Conservation (phyloP, 257 asterid genomes). For the Ocimum tenuiflorum region DNA sequence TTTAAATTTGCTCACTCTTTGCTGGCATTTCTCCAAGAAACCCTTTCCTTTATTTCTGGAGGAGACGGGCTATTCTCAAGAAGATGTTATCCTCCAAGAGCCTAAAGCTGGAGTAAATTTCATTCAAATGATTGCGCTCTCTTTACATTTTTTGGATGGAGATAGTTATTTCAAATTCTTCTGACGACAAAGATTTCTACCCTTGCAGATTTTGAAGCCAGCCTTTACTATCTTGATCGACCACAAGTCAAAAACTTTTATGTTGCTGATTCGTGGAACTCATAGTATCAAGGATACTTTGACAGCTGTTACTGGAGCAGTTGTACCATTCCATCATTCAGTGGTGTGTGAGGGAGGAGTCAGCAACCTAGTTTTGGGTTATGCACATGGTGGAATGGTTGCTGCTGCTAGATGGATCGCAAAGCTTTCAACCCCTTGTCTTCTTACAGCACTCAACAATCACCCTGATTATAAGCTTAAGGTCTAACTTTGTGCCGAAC, state of each 20-base stretch:
- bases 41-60: slow-evolving; percentile 70
- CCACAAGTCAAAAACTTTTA: slow-evolving; percentile 60
- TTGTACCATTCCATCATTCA: slow-evolving; percentile 87
- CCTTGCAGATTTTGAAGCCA: slow-evolving; percentile 82
- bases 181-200: too few relatives aligned
- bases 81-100: slow-evolving; percentile 66
- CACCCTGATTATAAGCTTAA: slow-evolving; percentile 63
- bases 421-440: slow-evolving; percentile 60
- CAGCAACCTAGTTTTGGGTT: slow-evolving; percentile 64
- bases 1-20: slow-evolving; percentile 58
- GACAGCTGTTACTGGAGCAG: slow-evolving; percentile 84
- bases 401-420: slow-evolving; percentile 96
- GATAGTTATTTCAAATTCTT: too few relatives aligned
- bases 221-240: slow-evolving; percentile 68
- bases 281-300: slow-evolving; percentile 81
- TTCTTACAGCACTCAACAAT: slow-evolving; percentile 58
- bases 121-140: too few relatives aligned
- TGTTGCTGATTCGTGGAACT: slow-evolving; percentile 81
- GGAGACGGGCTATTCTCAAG: slow-evolving; percentile 49
- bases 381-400: slow-evolving; percentile 92
- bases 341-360: slow-evolving; percentile 73
- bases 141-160: too few relatives aligned
- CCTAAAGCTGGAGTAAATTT: slow-evolving; percentile 84
- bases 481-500: too few relatives aligned
- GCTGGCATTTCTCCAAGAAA: slow-evolving; percentile 70